Base-by-base conservation (phyloP, 1,284 basidiomycete genomes). In the Lignosus rhinocerotis region DNA sequence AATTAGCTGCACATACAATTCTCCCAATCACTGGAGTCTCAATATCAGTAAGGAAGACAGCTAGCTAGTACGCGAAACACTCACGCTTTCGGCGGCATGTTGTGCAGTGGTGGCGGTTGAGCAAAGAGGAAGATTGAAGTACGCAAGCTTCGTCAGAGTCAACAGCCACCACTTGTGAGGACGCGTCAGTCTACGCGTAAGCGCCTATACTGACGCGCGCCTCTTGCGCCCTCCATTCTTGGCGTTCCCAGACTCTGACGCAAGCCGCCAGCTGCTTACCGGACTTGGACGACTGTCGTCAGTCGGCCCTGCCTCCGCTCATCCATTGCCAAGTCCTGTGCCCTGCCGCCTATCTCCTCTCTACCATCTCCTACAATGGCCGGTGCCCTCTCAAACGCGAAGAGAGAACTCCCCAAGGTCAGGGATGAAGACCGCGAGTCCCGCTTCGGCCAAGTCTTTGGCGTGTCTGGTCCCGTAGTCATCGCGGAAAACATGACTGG, bases 401-500 rank as follows among this genome's bases (percentile, higher is more conserved):
- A 90, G 81, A 85, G 83, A 73, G 82, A 93, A 75, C 85, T 96
- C 60, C 83, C 85, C 69, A 95, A 90, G 83, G 86, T 96, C 73
- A 80, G 82, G 65, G 91, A 97, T 82, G 94, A 97, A 76, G 90
- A 96, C 66, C 83, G 84, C 53, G 95, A 97, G 78, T 89, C 87
- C 61, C 86, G 86, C 69, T 94, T 94, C 69, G 95, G 95, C 58
- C 86, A 91, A 65, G 95, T 98, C 42, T 97, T 87, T 72, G 94
- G 93, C 61, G 95, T 98, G 42, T 98, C 95, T 47, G 95, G 95
- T 53, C 95, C 95, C 60, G 95, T 98, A 79, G 95, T 98, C 69
- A 87, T 98, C 70, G 95, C 95, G 61, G 94, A 96, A 81, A 94
- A 94, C 76, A 96, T 98, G 94, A 84, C 85, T 60, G 96, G 95